Conservation (phyloP, 805 yeast genomes). For the Candida oleophila region DNA sequence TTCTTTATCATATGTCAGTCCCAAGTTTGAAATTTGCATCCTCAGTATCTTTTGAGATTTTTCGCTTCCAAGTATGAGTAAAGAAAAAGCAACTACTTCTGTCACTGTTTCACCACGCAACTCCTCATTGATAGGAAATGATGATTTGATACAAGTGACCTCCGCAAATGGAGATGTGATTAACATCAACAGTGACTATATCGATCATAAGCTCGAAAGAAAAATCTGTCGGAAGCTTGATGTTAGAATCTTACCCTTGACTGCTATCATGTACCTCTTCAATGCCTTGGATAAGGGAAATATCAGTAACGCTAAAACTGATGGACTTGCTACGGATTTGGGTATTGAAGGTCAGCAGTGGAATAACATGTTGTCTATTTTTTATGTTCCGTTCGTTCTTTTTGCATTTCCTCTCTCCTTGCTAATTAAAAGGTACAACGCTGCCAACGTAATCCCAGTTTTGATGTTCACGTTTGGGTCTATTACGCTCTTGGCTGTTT, state of each 20-base stretch:
- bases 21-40: too few species aligned
- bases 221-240: conserved; percentile 43
- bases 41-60: too few species aligned
- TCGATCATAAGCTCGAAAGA: conserved; percentile 22
- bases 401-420: conserved; percentile 44
- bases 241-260: conserved; percentile 41
- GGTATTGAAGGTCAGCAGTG: conserved; percentile 42
- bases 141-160: conserved; percentile 12
- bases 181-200: conserved; percentile 11
- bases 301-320: conserved; percentile 50
- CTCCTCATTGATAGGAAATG: not conserved
- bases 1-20: too few species aligned
- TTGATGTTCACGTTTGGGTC: conserved; percentile 47
- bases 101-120: not conserved
- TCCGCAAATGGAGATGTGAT: conserved; percentile 16
- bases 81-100: not conserved
- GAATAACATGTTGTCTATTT: conserved; percentile 46
- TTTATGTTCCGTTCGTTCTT: conserved; percentile 45
- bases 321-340: conserved; percentile 42
- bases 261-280: conserved; percentile 47
- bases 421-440: conserved; percentile 39
- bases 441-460: conserved; percentile 44
- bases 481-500: conserved; percentile 35
- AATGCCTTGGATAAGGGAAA: conserved; percentile 50
- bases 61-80: not conserved